Conservation (phyloP, 1,139 yeast species). For the Debaryomycetaceae sp. region DNA sequence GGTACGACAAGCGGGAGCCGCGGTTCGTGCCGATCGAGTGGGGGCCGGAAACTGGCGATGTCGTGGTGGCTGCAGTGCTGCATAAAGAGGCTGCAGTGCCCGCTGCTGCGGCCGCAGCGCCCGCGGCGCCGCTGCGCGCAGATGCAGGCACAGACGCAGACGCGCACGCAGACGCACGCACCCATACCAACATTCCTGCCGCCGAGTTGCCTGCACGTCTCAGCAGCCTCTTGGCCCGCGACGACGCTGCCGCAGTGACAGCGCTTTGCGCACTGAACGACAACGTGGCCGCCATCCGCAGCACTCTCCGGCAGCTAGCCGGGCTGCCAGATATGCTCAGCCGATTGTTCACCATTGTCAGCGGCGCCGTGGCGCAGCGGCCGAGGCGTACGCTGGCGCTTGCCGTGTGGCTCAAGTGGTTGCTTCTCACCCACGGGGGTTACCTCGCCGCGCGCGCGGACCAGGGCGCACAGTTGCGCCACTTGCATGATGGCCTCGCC, state of each 20-base stretch:
- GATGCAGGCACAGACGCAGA: too few species aligned
- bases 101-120: too few species aligned
- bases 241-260: too few species aligned
- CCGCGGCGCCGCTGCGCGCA: too few species aligned
- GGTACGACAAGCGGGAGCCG: slow-evolving; percentile 34
- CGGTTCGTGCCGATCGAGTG: slow-evolving; percentile 18
- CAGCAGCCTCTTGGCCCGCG: too few species aligned
- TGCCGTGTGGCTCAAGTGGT: slow-evolving; percentile 49
- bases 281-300: slow-evolving; percentile 28
- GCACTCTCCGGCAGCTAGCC: too few species aligned
- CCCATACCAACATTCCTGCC: too few species aligned
- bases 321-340: too few species aligned
- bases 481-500: slow-evolving; percentile 25
- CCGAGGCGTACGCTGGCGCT: slow-evolving; percentile 29
- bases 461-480: slow-evolving; percentile 26
- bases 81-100: too few species aligned
- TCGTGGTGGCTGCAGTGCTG: too few species aligned
- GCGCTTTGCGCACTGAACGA: slow-evolving; percentile 35
- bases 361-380: slow-evolving; percentile 29
- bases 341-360: slow-evolving; percentile 34
- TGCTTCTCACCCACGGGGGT: slow-evolving; percentile 43
- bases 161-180: too few species aligned
- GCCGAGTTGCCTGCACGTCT: too few species aligned
- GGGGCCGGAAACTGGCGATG: slow-evolving; percentile 12
- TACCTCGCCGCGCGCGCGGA: slow-evolving; percentile 29